Evolutionary conservation across 75 land plant genomes (phyloP), one percentile per base, ranked within the genome.

Genomic region (Ceratopteris richardii): DNA sequence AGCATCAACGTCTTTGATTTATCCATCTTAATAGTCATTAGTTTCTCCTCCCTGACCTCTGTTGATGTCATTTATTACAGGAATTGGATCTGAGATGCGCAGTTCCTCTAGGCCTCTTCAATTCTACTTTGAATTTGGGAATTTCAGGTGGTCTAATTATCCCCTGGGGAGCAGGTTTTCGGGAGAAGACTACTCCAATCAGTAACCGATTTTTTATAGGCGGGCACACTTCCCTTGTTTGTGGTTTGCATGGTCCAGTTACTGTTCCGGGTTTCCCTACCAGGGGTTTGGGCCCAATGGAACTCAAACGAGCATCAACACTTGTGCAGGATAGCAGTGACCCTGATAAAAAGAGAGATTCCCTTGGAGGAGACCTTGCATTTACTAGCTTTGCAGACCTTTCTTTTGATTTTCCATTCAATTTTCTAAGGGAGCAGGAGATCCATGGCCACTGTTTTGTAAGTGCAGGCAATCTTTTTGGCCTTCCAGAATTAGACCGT

Each of bases 151-250:
- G 98, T 51, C 33, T 79, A 36, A 57, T 86, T 24, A 61, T 86
- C 46, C 98, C 98, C 28, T 81, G 85, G 90, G 96, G 91, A 37
- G 67, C 48, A 23, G 88, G 80, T 1, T 86, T 75, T 65, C 63
- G 61, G 70, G 62, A 56, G 30, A 69, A 14, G 64, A 56, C 88
- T 21, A 67, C 93, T 43, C 78, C 91, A 17, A 54, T 86, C 4
- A 82, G 85, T 37, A 91, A 94, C 16, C 67, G 91, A 25, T 94
- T 83, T 58, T 90, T 80, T 72, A 72, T 94, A 65, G 96, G 98
- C 28, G 96, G 98, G 12, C 67, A 86, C 42, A 60, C 82, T 40
- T 90, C 96, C 42, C 86, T 82, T 11, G 71, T 90, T 16, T 83
- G 96, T 58, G 63, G 72, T 7, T 46, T 94, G 52, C 75, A 74